phyloP scores from a whole-genome alignment of 2,329 filamentous ascomycete species.

The Phaeoacremonium minimum region DNA sequence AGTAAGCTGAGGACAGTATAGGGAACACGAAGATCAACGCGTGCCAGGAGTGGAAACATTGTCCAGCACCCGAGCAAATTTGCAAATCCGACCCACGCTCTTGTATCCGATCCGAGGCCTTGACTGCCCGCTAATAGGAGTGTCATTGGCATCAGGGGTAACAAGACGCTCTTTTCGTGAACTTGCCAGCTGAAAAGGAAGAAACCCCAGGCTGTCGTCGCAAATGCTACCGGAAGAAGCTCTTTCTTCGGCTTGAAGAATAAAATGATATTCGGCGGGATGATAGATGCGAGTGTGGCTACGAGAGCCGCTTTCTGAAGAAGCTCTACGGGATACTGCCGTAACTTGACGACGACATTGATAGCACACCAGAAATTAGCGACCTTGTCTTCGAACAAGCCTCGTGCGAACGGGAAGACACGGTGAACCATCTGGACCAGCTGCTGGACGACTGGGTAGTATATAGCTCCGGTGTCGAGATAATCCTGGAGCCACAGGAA shows the following conservation, averaged over 20 bases:
- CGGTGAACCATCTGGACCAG: slow-evolving; percentile 80
- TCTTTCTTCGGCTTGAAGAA: slow-evolving; percentile 74
- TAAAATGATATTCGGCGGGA: slow-evolving; percentile 74
- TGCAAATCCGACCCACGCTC: slow-evolving; percentile 94
- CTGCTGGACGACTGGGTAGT: slow-evolving; percentile 75
- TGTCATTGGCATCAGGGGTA: slow-evolving; percentile 92
- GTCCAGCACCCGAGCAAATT: slow-evolving; percentile 90
- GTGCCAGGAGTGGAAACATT: slow-evolving; percentile 83
- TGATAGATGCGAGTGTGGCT: slow-evolving; percentile 71
- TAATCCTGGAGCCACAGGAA: slow-evolving; percentile 54
- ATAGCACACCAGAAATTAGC: slow-evolving; percentile 97
- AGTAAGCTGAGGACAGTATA: slow-evolving; percentile 81
- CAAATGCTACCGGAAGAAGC: slow-evolving; percentile 74
- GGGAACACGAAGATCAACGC: slow-evolving; percentile 79
- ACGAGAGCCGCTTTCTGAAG: slow-evolving; percentile 74
- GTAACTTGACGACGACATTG: slow-evolving; percentile 85
- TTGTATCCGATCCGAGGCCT: slow-evolving; percentile 69
- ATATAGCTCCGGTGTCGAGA: slow-evolving; percentile 60
- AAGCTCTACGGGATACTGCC: slow-evolving; percentile 63
- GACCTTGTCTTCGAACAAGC: slow-evolving; percentile 97
- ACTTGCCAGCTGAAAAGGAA: slow-evolving; percentile 98
- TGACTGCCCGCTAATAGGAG: slow-evolving; percentile 76
- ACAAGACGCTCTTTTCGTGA: slow-evolving; percentile 93
- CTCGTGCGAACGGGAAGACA: slow-evolving; percentile 94
- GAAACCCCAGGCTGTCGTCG: slow-evolving; percentile 89